Evolutionary conservation across 2,329 filamentous ascomycete genomes (phyloP), one percentile per base, ranked within the genome.

Genomic region (Aspergillus quadrilineatus): DNA sequence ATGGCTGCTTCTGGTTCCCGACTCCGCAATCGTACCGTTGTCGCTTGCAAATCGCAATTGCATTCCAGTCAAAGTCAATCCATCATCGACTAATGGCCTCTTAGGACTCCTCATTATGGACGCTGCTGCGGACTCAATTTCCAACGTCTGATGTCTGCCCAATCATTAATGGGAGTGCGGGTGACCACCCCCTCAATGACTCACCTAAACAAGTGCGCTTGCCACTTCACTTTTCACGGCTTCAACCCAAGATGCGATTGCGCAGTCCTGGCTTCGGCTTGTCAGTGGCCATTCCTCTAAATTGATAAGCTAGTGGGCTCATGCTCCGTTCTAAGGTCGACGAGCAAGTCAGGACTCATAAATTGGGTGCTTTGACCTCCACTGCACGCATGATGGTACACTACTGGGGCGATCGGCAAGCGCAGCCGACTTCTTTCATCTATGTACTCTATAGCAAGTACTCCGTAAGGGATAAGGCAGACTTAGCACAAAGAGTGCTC

Each of bases 231-330:
- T 14, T 39, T 17, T 28, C 26, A 28, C 5, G 7, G 32, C 22
- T 28, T 14, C 28, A 30, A 45, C 7, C 36, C 51, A 43, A 36
- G 44, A 43, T 47, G n/a, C 6, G 46, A 17, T 30, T 28, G 37
- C 54, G 52, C 49, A 39, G 22, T 37, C 42, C 41, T 50, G 32
- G 15, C 10, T 37, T 52, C 36, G 30, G 32, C 42, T 30, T 51
- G 49, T 43, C 43, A 47, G 47, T 53, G 51, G 51, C 39, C 51
- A 22, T 17, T 46, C 44, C n/a, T 53, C 15, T 53, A 34, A 15
- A 53, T 39, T 57, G 55, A 57, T 57, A 57, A 57, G 55, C 49
- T 53, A 49, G 50, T 57, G 55, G 50, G 49, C 43, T 54, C 15
- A 48, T 36, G 49, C 36, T 37, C 37, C 36, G 34, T 41, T 42